Conservation (phyloP, 2,329 filamentous ascomycete genomes). For the Sarocladiaceae sp. region DNA sequence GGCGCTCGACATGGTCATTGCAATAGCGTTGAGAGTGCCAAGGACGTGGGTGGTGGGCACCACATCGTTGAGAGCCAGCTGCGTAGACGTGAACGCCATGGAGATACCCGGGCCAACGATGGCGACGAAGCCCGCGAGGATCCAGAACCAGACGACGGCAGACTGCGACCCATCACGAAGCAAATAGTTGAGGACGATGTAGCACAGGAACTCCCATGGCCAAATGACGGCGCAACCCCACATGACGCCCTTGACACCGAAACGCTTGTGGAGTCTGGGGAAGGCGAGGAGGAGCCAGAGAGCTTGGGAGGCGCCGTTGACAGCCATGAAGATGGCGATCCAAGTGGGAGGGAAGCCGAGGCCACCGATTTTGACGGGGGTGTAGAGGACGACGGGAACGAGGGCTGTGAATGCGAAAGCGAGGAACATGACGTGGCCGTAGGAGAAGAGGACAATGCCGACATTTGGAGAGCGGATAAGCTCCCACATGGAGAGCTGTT, state of each 20-base stretch:
- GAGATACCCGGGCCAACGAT: conserved; percentile 54
- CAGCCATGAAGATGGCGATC: conserved; percentile 61
- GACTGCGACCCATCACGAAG: conserved; percentile 25
- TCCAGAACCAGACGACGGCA: conserved; percentile 48
- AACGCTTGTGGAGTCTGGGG: conserved; percentile 56
- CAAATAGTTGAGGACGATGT: conserved; percentile 49
- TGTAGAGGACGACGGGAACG: conserved; percentile 63
- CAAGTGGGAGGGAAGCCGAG: conserved; percentile 53
- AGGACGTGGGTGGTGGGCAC: conserved; percentile 58
- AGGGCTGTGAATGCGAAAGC: conserved; percentile 68
- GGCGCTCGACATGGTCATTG: conserved; percentile 52
- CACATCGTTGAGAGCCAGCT: conserved; percentile 70
- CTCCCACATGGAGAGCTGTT: conserved; percentile 19
- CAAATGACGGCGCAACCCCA: conserved; percentile 47
- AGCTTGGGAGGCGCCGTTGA: conserved; percentile 61
- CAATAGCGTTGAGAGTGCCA: conserved; percentile 62
- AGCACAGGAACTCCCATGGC: conserved; percentile 56
- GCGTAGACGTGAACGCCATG: conserved; percentile 65
- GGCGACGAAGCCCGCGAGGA: conserved; percentile 31
- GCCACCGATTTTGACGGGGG: conserved; percentile 55
- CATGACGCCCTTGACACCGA: conserved; percentile 62
- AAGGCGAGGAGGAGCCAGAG: conserved; percentile 67
- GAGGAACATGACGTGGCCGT: conserved; percentile 60
- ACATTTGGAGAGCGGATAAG: conserved; percentile 61
- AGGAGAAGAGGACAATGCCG: conserved; percentile 57